phyloP scores from a whole-genome alignment of 352 stramenopile genomes.

The Phytophthora tentaculata region DNA sequence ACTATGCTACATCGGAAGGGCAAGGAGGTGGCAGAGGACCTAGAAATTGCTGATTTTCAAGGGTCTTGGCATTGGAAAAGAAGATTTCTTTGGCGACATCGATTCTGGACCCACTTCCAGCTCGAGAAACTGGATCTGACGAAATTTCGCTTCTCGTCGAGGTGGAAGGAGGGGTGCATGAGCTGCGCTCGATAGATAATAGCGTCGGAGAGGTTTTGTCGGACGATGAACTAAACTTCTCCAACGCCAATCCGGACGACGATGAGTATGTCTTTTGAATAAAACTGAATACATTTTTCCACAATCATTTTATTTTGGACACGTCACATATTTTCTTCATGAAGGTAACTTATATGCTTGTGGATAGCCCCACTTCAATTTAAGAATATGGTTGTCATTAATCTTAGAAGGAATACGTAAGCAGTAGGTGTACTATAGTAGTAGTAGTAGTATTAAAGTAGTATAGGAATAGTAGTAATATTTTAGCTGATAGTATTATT shows the following conservation, averaged over 20 bases:
- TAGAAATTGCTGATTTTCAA: neutral
- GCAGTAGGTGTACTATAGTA: too few relatives aligned
- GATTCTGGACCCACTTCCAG: neutral
- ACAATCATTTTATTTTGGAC: neutral
- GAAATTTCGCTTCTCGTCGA: too few relatives aligned
- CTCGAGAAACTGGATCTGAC: neutral
- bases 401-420: conserved; percentile 1
- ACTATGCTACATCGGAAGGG: neutral
- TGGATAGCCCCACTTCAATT: neutral
- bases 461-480: too few relatives aligned
- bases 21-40: neutral
- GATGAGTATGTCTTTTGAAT: neutral
- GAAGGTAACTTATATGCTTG: neutral
- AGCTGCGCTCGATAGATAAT: neutral
- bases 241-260: too few relatives aligned
- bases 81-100: neutral
- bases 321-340: too few relatives aligned
- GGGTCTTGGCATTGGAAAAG: neutral
- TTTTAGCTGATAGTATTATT: too few relatives aligned
- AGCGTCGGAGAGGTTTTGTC: neutral
- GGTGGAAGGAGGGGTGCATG: neutral
- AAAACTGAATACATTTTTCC: neutral
- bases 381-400: too few relatives aligned
- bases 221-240: neutral
- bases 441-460: too few relatives aligned